Evolutionary conservation across 257 asterid species (phyloP).

Genomic region (Fraxinus quadrangulata): DNA sequence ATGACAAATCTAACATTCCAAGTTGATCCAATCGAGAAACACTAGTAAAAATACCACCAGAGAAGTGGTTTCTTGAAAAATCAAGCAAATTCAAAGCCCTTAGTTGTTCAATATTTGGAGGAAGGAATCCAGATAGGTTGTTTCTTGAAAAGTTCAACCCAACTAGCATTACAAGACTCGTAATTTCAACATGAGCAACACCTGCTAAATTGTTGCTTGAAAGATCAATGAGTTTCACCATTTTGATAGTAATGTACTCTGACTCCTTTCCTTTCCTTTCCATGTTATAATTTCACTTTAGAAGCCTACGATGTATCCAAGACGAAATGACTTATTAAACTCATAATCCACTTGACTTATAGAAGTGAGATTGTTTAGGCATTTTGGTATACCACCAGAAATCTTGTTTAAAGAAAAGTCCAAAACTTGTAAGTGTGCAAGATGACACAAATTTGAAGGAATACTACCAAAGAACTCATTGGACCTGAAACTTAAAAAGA

Average conservation of each 20-base stretch:
- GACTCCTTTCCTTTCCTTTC: slow-evolving; percentile 33
- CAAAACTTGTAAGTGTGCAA: not conserved
- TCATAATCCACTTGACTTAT: not conserved
- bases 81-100: slow-evolving; percentile 33
- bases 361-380: slow-evolving; percentile 9
- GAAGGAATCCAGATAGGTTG: slow-evolving; percentile 33
- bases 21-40: slow-evolving; percentile 27
- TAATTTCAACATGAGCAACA: slow-evolving; percentile 30
- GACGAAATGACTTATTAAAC: too few species aligned
- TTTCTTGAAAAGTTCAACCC: slow-evolving; percentile 40
- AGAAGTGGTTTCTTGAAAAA: slow-evolving; percentile 32
- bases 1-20: slow-evolving; percentile 39
- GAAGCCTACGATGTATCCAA: not conserved
- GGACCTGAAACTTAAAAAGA: not conserved
- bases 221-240: slow-evolving; percentile 34
- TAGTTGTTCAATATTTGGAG: slow-evolving; percentile 27
- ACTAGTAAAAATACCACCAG: slow-evolving; percentile 32
- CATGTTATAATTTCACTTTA: slow-evolving; percentile 30
- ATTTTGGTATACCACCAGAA: slow-evolving; percentile 9
- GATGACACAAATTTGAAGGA: slow-evolving; percentile 16
- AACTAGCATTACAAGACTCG: slow-evolving; percentile 34
- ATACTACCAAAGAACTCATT: slow-evolving; percentile 12
- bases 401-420: slow-evolving; percentile 14
- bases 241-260: slow-evolving; percentile 18
- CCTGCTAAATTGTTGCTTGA: slow-evolving; percentile 35